Base-by-base conservation (phyloP, 148 eudicot genomes). In the Chenopodium quinoa region DNA sequence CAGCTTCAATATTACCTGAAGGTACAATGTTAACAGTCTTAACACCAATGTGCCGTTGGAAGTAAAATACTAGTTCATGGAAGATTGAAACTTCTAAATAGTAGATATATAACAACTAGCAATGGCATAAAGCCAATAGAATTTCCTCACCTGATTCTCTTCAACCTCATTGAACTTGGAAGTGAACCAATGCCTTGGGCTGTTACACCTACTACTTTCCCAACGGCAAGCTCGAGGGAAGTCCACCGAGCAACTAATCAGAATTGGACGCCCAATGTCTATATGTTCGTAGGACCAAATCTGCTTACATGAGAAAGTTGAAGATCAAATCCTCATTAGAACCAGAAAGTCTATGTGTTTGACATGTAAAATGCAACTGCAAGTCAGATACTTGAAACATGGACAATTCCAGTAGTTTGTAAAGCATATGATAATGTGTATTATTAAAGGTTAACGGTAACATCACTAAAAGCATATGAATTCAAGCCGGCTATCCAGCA, bases 251-350 rank as follows among this genome's bases (percentile, higher is more conserved):
- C 40, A 50, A 56, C 77, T 82, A 0, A 86, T 73, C 75, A 86
- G 70, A 77, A 80, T 87, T 46, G 94, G 97, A 77, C 93, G 88
- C 62, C 89, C 94, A 78, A 90, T 83, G 67, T 88, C 92, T 73
- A 91, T 76, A 70, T 91, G 97, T 80, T 92, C 97, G 60, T 91
- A 91, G 20, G 86, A 91, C 97, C 97, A 92, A 74, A 92, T 85
- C 97, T 92, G 88, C 62, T 56, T 82, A 48, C 17, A 84, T 25
- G 40, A 48, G 9, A 74, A 13, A 48, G 3, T 12, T 10, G 29
- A 46, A 34, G 20, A 63, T 56, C 70, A 81, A 47, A 32, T 1
- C 14, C 22, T 68, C 52, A 62, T 27, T 63, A 0, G 37, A 31
- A 60, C 60, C 52, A 4, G 25, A 31, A 16, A 17, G 29, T 31